A percentile compares a stretch with the other conserved stretches of the same genome.
These are phyloP conservation scores for Pleurotus salmoneostramineus DNA, from an alignment of 768 basidiomycete genomes.

Conservation along the genomic window DNA sequence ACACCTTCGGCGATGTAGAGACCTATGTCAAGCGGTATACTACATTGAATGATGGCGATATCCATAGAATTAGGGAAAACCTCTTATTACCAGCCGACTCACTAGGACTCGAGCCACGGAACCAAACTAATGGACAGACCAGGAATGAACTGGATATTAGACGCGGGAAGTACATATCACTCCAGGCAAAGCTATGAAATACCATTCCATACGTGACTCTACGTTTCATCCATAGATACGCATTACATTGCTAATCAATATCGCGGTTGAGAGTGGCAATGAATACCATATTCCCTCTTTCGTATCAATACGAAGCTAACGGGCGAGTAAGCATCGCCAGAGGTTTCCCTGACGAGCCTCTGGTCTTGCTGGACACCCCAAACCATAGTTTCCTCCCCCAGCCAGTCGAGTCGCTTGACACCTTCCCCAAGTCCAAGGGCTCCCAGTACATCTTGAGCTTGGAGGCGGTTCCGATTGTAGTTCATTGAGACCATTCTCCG, in stretches of 20 bases:
- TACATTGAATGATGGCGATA: not conserved
- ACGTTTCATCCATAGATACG: too few relatives aligned
- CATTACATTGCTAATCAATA: too few relatives aligned
- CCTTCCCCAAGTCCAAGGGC: constrained; percentile 53
- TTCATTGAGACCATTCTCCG: constrained; percentile 42
- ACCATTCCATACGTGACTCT: too few relatives aligned
- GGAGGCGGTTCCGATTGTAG: constrained; percentile 66
- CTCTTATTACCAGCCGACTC: not conserved
- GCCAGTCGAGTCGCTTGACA: constrained; percentile 64
- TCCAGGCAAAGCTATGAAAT: too few relatives aligned
- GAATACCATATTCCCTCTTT: not conserved
- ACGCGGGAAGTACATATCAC: too few relatives aligned
- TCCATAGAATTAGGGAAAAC: not conserved
- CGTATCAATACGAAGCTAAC: not conserved
- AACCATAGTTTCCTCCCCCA: constrained; percentile 54
- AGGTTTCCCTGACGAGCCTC: constrained; percentile 33
- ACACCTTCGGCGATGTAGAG: not conserved
- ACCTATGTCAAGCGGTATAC: not conserved
- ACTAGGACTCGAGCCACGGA: not conserved
- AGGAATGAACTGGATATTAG: too few relatives aligned
- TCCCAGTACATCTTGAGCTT: constrained; percentile 60
- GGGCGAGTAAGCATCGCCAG: constrained; percentile 25
- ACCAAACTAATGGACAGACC: too few relatives aligned
- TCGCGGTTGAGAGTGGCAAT: too few relatives aligned
- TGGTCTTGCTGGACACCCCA: constrained; percentile 56